These are phyloP conservation scores for Phytophthora citricola DNA, from an alignment of 352 stramenopile species.

Conservation along the genomic window DNA sequence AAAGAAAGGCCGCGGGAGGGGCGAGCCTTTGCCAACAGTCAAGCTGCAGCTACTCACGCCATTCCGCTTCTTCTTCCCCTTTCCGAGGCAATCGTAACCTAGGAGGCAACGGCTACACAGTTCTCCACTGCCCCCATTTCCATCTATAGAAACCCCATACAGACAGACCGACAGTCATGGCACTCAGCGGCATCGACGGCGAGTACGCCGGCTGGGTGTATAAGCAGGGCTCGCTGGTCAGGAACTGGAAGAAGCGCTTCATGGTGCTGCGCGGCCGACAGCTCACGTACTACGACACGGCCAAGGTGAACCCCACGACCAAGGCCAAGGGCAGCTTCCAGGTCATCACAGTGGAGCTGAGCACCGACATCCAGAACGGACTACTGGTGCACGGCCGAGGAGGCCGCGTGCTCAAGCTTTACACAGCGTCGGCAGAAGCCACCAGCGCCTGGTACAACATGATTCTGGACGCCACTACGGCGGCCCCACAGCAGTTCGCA, in stretches of 20 bases:
- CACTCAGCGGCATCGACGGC: conserved; percentile 47
- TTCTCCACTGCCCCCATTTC: too few relatives aligned
- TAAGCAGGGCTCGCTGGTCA: conserved; percentile 83
- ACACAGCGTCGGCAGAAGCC: conserved; percentile 78
- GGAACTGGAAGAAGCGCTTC: conserved; percentile 90
- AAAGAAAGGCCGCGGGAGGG: conserved; percentile 16
- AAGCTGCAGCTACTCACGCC: conserved; percentile 16
- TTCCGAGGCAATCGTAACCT: conserved; percentile 6
- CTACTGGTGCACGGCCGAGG: conserved; percentile 80
- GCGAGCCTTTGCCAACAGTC: conserved; percentile 10
- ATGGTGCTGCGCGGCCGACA: conserved; percentile 84
- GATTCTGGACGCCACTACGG: conserved; percentile 70
- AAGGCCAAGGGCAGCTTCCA: conserved; percentile 86
- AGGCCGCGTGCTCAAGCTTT: conserved; percentile 87
- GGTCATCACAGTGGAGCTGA: conserved; percentile 87
- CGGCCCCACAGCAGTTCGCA: conserved; percentile 28
- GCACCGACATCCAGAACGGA: conserved; percentile 83
- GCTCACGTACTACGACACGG: conserved; percentile 87
- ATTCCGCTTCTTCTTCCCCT: conserved; percentile 14
- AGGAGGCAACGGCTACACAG: not conserved
- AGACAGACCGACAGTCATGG: conserved; percentile 27
- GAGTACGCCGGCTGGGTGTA: conserved; percentile 83
- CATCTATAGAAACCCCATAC: not conserved
- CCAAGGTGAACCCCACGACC: conserved; percentile 53
- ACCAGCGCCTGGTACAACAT: conserved; percentile 78